Percentiles rank a stretch among this genome's conserved stretches.
These are phyloP conservation scores for Backusella morwellensis DNA, from an alignment of 192 early-diverging fungal genomes.

Conservation along the genomic window DNA sequence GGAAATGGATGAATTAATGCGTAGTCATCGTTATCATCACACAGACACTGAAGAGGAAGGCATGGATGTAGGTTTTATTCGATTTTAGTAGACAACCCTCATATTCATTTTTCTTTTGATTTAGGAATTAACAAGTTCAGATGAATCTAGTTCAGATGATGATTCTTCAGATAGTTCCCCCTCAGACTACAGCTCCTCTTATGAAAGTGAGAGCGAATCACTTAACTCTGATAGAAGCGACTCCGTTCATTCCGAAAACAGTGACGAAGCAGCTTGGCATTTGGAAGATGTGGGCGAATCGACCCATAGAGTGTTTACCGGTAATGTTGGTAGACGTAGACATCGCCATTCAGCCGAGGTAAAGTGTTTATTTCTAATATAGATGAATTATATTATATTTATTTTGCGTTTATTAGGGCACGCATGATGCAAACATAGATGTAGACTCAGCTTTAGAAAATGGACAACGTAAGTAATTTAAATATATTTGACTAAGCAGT, in stretches of 20 bases:
- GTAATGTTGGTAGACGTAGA: conserved; percentile 41
- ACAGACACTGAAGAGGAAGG: conserved; percentile 48
- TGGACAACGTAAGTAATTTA: neutral
- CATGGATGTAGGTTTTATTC: conserved; percentile 35
- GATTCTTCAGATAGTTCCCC: conserved; percentile 30
- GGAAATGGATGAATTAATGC: conserved; percentile 57
- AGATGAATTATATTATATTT: neutral
- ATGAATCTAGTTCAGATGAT: conserved; percentile 36
- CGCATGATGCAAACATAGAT: neutral
- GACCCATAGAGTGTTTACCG: conserved; percentile 38
- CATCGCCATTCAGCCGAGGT: conserved; percentile 39
- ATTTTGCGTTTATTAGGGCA: neutral
- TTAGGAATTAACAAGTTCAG: conserved; percentile 36
- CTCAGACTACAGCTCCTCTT: neutral
- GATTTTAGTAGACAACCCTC: conserved; percentile 10
- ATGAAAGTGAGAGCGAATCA: conserved; percentile 11
- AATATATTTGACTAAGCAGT: neutral
- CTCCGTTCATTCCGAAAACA: conserved; percentile 52
- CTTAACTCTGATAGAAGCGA: conserved; percentile 43
- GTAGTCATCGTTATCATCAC: conserved; percentile 39
- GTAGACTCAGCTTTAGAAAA: neutral
- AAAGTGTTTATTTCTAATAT: conserved; percentile 2
- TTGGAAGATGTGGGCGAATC: conserved; percentile 35
- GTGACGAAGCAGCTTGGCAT: conserved; percentile 52
- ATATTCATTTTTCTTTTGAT: neutral